Base-by-base conservation (phyloP, 495 filamentous ascomycete species). In the Cairneyella variabilis region DNA sequence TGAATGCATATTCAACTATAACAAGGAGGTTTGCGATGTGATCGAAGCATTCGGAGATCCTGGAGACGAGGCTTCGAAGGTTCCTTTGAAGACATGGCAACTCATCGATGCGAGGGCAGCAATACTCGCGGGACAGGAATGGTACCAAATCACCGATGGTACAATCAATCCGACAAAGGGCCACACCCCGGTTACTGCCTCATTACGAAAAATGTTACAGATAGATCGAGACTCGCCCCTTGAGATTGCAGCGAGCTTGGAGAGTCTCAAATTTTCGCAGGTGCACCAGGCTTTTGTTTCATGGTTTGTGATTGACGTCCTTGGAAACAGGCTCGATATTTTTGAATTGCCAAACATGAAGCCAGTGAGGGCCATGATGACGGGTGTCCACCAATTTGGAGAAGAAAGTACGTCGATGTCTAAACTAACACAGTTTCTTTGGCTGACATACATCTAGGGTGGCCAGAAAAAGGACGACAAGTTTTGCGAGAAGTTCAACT, bases 401-500 rank as follows among this genome's bases (percentile, higher is more conserved):
- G 46, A 49, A 12, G 32, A 14, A 10, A 49, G 46, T 49, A 22
- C 5, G 44, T 47, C 23, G 5, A 2, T 12, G 14, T 38, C 36
- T 38, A 2, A 38, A 11, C 11, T 25, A 27, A 9, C n/a, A 28
- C n/a, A n/a, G n/a, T 45, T 16, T 27, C 11, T 5, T 22, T 17
- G 1, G 20, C 44, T 47, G 27, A 47, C 27, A 25, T 16, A 47
- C 7, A 27, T 9, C 27, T 38, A 49, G 46, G 46, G 28, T 49
- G 46, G 46, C 16, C 16, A 20, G 20, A 49, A 30, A 7, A 12
- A 3, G 46, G 46, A 9, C 27, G 46, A n/a, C 26, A 38, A 23
- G 46, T 49, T 10, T 20, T 49, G 3, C n/a, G 46, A 36, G 46
- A 49, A 25, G 32, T 49, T 37, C 46, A 49, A 49, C 32, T 49